A percentile compares a stretch with the other conserved stretches of the same genome.
Conservation (phyloP, 2,329 filamentous ascomycete genomes). For the Colletotrichum truncatum region DNA sequence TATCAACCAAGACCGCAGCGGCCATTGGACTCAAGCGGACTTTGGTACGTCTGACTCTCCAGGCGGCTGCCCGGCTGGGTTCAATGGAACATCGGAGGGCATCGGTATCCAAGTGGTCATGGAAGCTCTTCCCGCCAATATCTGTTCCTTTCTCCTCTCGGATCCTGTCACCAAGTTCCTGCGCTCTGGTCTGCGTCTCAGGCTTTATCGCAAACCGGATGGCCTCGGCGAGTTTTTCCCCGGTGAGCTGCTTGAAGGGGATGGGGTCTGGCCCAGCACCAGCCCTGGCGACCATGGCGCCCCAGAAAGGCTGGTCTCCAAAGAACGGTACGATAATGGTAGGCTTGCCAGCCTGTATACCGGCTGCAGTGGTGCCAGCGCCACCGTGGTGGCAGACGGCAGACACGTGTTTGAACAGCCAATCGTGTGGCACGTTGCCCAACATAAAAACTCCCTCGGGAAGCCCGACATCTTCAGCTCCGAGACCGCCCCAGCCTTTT, state of each 20-base stretch:
- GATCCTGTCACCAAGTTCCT: conserved; percentile 70
- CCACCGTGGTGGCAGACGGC: conserved; percentile 89
- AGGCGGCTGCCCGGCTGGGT: conserved; percentile 75
- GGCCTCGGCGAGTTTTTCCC: conserved; percentile 71
- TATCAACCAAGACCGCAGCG: conserved; percentile 73
- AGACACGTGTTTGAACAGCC: conserved; percentile 84
- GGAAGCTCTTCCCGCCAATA: conserved; percentile 73
- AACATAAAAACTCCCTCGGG: conserved; percentile 84
- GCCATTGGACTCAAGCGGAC: conserved; percentile 77
- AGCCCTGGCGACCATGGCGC: conserved; percentile 76
- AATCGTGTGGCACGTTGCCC: conserved; percentile 88
- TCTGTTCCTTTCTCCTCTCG: conserved; percentile 72
- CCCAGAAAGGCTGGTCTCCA: conserved; percentile 87
- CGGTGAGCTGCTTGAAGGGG: conserved; percentile 73
- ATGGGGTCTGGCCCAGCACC: conserved; percentile 78
- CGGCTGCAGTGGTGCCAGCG: conserved; percentile 87
- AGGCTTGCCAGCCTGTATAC: conserved; percentile 82
- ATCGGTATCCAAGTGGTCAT: conserved; percentile 73
- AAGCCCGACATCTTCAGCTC: conserved; percentile 74
- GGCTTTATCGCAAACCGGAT: conserved; percentile 69
- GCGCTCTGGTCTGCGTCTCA: conserved; percentile 64
- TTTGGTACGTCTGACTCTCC: conserved; percentile 76
- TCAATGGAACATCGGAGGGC: conserved; percentile 75
- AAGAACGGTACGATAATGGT: conserved; percentile 90
- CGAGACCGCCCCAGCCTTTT: conserved; percentile 89